Conservation (phyloP, 2,329 filamentous ascomycete species). For the Penicillium decumbens region DNA sequence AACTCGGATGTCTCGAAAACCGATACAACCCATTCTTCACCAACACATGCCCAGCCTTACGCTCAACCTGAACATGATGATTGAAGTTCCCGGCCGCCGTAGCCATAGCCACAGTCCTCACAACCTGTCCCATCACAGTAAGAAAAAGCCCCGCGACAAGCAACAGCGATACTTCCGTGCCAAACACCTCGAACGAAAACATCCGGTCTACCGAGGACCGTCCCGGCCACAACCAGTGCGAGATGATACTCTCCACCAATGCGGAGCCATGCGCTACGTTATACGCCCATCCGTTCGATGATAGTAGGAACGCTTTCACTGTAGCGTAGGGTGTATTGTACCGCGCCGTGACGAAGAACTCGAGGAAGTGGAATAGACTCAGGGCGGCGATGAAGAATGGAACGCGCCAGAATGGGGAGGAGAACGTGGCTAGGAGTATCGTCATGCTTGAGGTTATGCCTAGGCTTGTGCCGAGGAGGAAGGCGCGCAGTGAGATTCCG, state of each 20-base stretch:
- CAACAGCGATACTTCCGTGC: constrained; percentile 26
- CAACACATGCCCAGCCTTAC: constrained; percentile 68
- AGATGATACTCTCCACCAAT: constrained; percentile 62
- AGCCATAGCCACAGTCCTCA: constrained; percentile 79
- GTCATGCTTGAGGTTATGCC: constrained; percentile 33
- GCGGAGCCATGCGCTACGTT: constrained; percentile 75
- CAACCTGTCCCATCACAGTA: constrained; percentile 65
- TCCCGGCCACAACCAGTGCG: constrained; percentile 25
- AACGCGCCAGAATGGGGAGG: constrained; percentile 53
- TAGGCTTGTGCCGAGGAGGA: constrained; percentile 41
- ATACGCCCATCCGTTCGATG: constrained; percentile 78
- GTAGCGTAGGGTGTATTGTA: constrained; percentile 73
- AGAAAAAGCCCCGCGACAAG: constrained; percentile 57
- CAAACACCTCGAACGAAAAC: constrained; percentile 42
- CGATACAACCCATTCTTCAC: constrained; percentile 78
- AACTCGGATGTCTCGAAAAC: constrained; percentile 75
- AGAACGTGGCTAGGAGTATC: constrained; percentile 24
- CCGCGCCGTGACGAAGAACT: constrained; percentile 83
- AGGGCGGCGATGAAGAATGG: constrained; percentile 56
- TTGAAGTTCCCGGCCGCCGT: constrained; percentile 90
- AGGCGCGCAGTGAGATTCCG: constrained; percentile 45
- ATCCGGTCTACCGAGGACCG: constrained; percentile 30
- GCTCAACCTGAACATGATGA: constrained; percentile 69
- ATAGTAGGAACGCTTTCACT: constrained; percentile 74
- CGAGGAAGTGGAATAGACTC: constrained; percentile 86